Evolutionary conservation across 2,329 filamentous ascomycete genomes (phyloP).

Genomic region (Chlorencoelia australis): DNA sequence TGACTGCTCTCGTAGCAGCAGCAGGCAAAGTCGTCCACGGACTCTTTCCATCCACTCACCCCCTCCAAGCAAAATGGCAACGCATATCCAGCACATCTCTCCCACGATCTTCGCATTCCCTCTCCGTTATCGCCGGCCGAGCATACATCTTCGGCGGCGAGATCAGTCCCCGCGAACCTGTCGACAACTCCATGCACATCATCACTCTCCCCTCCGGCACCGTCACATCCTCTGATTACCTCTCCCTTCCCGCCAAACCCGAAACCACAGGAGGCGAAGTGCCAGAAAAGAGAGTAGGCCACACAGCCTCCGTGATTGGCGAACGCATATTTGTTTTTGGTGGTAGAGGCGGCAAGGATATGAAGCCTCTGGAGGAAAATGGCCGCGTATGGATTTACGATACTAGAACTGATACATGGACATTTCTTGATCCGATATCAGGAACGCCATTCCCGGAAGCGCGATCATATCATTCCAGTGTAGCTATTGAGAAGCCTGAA

Average conservation of each 20-base stretch:
- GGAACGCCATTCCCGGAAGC: constrained; percentile 45
- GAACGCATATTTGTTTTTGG: constrained; percentile 72
- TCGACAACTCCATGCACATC: constrained; percentile 64
- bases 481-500: constrained; percentile 43
- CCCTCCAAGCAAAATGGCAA: constrained; percentile 49
- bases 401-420: constrained; percentile 54
- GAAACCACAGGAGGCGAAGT: constrained; percentile 35
- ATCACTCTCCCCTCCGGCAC: constrained; percentile 49
- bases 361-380: constrained; percentile 62
- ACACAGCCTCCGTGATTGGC: constrained; percentile 58
- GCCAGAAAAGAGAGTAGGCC: constrained; percentile 61
- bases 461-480: constrained; percentile 61
- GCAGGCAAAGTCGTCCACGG: constrained; percentile 16
- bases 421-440: constrained; percentile 46
- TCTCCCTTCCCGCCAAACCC: constrained; percentile 40
- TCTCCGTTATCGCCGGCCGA: constrained; percentile 49
- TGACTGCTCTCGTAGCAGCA: constrained; percentile 21
- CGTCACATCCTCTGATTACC: constrained; percentile 47
- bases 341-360: constrained; percentile 59
- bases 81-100: constrained; percentile 44
- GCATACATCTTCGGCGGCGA: constrained; percentile 73
- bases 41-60: constrained; percentile 20
- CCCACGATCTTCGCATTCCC: constrained; percentile 63
- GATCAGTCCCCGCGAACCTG: constrained; percentile 50
- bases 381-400: constrained; percentile 72